Evolutionary conservation across 306 rosid species (phyloP).

Genomic region (Astragalus membranaceus): DNA sequence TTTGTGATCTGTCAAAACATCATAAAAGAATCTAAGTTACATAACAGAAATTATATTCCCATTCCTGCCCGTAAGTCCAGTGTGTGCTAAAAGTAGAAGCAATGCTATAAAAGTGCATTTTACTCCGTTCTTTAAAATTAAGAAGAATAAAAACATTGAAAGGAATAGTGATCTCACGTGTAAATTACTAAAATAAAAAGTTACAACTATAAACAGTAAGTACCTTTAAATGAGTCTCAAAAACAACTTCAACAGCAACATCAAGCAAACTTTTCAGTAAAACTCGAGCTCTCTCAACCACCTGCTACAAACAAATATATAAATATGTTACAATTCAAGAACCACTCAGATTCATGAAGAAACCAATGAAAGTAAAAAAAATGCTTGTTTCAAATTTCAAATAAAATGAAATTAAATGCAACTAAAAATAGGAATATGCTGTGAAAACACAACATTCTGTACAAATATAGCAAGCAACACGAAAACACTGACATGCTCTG

Average conservation of each 20-base stretch:
- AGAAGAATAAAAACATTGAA: background rate
- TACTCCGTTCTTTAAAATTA: background rate
- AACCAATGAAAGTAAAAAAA: background rate
- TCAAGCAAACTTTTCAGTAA: conserved; percentile 58
- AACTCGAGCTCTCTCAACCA: conserved; percentile 41
- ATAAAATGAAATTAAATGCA: background rate
- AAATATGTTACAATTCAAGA: background rate
- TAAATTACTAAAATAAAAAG: background rate
- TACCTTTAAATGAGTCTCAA: conserved; percentile 43
- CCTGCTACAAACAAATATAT: conserved; percentile 14
- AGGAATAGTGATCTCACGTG: background rate
- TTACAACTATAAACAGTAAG: background rate
- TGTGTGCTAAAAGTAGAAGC: background rate
- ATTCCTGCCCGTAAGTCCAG: background rate
- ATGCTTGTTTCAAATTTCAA: background rate
- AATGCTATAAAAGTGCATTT: background rate
- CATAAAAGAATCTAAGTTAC: conserved; percentile 15
- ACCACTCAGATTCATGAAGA: background rate
- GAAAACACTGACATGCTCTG: conserved; percentile 25
- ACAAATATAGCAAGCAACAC: background rate
- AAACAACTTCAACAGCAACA: conserved; percentile 41
- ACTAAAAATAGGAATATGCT: too few relatives aligned
- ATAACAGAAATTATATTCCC: background rate
- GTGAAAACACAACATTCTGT: background rate
- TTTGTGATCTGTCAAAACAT: conserved; percentile 28